Evolutionary conservation across 2,329 filamentous ascomycete species (phyloP).

Genomic region (Sphaerulina vaccinii): DNA sequence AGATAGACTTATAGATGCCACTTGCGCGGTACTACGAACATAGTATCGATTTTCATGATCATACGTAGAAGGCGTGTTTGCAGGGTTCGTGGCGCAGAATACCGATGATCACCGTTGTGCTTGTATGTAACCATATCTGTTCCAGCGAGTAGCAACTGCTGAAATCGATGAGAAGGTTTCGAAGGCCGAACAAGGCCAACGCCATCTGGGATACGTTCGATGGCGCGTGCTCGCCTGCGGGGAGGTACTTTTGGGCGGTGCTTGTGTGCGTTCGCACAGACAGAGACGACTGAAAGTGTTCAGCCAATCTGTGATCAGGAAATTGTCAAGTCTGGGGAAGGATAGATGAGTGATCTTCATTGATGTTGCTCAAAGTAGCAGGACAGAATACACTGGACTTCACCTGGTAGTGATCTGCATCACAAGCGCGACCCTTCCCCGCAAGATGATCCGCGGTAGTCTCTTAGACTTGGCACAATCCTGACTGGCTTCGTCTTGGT

Average conservation of each 20-base stretch:
- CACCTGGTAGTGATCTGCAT: neutral
- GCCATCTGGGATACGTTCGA: too few species aligned
- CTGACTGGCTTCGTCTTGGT: neutral
- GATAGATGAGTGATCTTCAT: neutral
- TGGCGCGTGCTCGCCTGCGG: neutral
- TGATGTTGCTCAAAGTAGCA: neutral
- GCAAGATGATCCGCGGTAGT: neutral
- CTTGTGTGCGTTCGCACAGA: neutral
- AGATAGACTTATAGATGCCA: neutral
- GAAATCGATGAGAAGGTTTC: neutral
- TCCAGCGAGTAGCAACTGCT: neutral
- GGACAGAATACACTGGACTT: neutral
- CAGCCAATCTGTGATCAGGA: neutral
- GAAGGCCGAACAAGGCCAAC: neutral
- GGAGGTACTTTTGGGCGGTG: neutral
- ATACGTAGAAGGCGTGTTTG: constrained; percentile 2
- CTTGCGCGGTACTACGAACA: neutral
- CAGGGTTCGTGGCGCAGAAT: neutral
- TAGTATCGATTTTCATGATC: neutral
- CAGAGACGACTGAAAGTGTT: neutral
- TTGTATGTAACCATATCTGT: constrained; percentile 7
- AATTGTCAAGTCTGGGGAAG: neutral
- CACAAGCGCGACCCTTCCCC: neutral
- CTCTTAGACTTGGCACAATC: neutral
- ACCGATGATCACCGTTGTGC: constrained; percentile 2